Evolutionary conservation across 2,329 filamentous ascomycete species (phyloP), one percentile per base, ranked within the genome.

Genomic region (Neonectria magnoliae): DNA sequence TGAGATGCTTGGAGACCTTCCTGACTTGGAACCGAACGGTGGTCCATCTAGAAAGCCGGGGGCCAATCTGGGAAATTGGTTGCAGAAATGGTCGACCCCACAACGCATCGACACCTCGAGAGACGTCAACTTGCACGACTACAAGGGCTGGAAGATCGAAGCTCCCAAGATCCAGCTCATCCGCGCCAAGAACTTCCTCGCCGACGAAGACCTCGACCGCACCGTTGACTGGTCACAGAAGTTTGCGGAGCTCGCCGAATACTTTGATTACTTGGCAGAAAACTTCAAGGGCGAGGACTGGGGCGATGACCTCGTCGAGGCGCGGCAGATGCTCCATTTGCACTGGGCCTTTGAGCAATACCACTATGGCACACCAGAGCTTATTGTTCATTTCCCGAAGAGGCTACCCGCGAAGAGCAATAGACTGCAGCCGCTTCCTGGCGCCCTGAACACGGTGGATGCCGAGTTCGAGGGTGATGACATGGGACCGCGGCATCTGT

Each of bases 131-230:
- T 64, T 74, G 14, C 63, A 68, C 16, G 60, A 62, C 2, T 80
- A 80, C 60, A 76, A 75, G 38, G 77, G 78, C 38, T 81, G 79
- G 67, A 75, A 70, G 36, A 71, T 79, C 51, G 71, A 71, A 20
- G 70, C 79, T 1, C 80, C 80, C 2, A 68, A 65, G 33, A 71
- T 82, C 33, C 63, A 76, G 47, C 73, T 80, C 45, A 47, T 57
- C 14, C 73, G 76, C 11, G 75, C 76, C 48, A 75, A 72, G 54
- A 82, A 81, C 66, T 88, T 85, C 65, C 81, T 88, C 22, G 71
- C 79, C 4, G 83, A 86, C 31, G 81, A 84, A 65, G 83, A 88
- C 66, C 69, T 75, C 6, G 79, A 82, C 60, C 79, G 81, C 16
- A 80, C 79, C 61, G 48, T 76, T 1, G 67, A 76, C 47, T 87